These are phyloP conservation scores for Cadophora sp. DNA, from an alignment of 2,329 filamentous ascomycete species.

Conservation along the genomic window DNA sequence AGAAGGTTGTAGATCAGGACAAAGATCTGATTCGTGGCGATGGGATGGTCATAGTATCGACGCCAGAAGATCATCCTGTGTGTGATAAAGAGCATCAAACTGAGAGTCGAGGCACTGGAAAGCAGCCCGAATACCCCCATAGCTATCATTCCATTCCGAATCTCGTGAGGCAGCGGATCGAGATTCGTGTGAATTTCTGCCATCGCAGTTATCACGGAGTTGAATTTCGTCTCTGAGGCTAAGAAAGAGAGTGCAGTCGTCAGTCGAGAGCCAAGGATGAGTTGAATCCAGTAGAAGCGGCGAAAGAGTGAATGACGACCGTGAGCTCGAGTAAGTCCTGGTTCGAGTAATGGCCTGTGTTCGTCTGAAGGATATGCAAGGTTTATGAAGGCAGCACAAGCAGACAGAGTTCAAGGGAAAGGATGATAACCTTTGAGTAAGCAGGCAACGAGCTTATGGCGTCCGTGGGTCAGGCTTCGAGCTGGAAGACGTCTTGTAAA, in stretches of 20 bases:
- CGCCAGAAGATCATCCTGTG: slow-evolving; percentile 54
- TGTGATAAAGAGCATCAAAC: slow-evolving; percentile 52
- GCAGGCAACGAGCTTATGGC: not conserved
- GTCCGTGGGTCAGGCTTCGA: not conserved
- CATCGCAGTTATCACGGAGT: not conserved
- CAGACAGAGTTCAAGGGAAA: not conserved
- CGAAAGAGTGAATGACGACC: not conserved
- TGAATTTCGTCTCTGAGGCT: not conserved
- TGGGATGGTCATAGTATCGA: slow-evolving; percentile 43
- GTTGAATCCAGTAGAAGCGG: not conserved
- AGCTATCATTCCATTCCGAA: slow-evolving; percentile 86
- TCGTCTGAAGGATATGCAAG: not conserved
- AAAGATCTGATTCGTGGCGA: slow-evolving; percentile 56
- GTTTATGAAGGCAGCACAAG: not conserved
- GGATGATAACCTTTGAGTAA: not conserved
- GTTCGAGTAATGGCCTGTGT: slow-evolving; percentile 2
- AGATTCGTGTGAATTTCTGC: slow-evolving; percentile 57
- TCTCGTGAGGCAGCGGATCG: slow-evolving; percentile 87
- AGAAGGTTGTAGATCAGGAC: slow-evolving; percentile 62
- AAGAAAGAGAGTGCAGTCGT: not conserved
- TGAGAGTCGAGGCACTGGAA: slow-evolving; percentile 53
- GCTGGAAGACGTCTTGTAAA: slow-evolving; percentile 5
- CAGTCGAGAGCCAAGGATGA: not conserved
- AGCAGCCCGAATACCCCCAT: slow-evolving; percentile 54
- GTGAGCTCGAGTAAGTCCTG: not conserved